Base-by-base conservation (phyloP, 1,284 basidiomycete genomes). In the Macrocystidia cucumis region DNA sequence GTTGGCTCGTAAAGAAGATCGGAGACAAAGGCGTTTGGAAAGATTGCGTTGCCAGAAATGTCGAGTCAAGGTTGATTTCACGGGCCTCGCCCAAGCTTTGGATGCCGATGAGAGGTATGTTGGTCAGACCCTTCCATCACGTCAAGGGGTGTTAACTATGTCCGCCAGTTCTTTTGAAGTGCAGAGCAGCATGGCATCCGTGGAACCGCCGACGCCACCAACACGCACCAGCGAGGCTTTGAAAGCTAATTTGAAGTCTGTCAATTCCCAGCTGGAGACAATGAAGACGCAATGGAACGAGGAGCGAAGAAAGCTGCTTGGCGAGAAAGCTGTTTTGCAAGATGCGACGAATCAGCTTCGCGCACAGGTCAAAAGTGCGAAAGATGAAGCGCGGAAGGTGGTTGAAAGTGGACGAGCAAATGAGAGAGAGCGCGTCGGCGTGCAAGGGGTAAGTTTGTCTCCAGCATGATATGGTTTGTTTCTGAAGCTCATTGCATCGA, bases 221-320 rank as follows among this genome's bases (percentile, higher is more conserved):
- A 77, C 73, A 4, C 71, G 67, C 46, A 75, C 77, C 2, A 74
- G 68, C 31, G 80, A 84, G 41, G 69, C 65, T 5, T 56, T 86
- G 24, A 68, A 67, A 18, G 51, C 60, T 9, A 72, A 83, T 35
- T 51, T 86, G 21, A 66, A 64, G 34, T 58, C 65, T 7, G 73
- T 83, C 35, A 82, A 82, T 43, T 39, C 51, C 4, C 72, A 85
- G 38, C 63, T 87, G n/a, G 65, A 69, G 14, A 54, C 57, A 16
- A 71, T 87, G 63, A 79, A 72, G 57, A 63, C 61, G 19, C 62
- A 74, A 45, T 85, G 83, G 80, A 66, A 72, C n/a, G 63, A 70
- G 7, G 82, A 87, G 50, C 72, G 68, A 49, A 61, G 59, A 23
- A 60, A 67, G 37, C 61, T 86, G 5, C 50, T 80, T 18, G 79